Evolutionary conservation across 306 rosid genomes (phyloP).

Genomic region (Dalbergia cochinchinensis): DNA sequence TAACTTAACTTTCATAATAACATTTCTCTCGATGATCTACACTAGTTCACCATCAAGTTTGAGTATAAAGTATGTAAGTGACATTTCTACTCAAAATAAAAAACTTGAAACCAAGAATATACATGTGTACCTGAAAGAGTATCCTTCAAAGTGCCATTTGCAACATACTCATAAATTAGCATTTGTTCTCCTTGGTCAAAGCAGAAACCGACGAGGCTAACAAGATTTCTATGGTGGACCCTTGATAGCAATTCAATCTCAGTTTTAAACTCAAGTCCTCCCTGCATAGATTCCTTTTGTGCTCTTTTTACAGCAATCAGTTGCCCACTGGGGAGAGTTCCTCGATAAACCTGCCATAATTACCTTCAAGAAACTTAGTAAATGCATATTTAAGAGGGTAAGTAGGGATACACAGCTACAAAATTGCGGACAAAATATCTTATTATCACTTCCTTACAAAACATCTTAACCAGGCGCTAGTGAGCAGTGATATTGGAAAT

Average conservation of each 20-base stretch:
- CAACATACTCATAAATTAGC: conserved; percentile 72
- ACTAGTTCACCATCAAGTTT: no score
- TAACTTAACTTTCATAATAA: no score
- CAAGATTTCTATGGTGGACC: conserved; percentile 86
- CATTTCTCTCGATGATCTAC: no score
- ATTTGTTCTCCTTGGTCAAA: conserved; percentile 82
- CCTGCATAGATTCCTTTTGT: conserved; percentile 67
- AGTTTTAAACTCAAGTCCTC: conserved; percentile 69
- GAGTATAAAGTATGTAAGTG: no score
- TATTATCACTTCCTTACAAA: conserved; percentile 2
- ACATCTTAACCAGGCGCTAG: conserved; percentile 3
- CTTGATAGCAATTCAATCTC: conserved; percentile 91
- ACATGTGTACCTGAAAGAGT: conserved; percentile 62
- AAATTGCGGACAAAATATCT: neutral
- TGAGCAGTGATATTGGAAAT: neutral
- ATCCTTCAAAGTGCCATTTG: conserved; percentile 75
- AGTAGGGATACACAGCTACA: neutral
- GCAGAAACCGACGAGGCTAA: conserved; percentile 75
- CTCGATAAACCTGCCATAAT: conserved; percentile 67
- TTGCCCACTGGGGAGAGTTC: conserved; percentile 66
- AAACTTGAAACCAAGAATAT: neutral
- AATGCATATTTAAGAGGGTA: neutral
- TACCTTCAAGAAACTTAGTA: no score
- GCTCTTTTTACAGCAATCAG: conserved; percentile 75
- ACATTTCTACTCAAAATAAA: neutral